phyloP scores from a whole-genome alignment of 495 filamentous ascomycete species.

The Penicillium ochrochloron region DNA sequence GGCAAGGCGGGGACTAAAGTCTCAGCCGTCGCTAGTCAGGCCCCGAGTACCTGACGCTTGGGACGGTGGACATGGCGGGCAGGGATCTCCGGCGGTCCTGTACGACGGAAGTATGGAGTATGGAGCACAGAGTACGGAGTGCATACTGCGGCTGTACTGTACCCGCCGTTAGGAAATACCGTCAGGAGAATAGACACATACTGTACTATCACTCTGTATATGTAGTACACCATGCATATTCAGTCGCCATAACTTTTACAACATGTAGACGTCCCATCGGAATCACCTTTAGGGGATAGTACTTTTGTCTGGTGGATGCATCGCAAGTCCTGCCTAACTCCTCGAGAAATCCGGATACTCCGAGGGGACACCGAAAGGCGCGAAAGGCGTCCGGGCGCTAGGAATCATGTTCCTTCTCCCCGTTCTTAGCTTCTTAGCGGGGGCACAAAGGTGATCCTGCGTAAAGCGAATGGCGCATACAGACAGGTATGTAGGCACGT shows the following conservation, averaged over 20 bases:
- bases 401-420: background rate
- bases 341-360: background rate
- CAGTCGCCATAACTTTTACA: background rate
- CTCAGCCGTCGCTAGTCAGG: conserved; percentile 15
- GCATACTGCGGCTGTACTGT: background rate
- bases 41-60: conserved; percentile 24
- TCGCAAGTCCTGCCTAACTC: conserved; percentile 5
- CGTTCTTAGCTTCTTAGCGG: conserved; percentile 1
- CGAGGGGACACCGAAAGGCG: conserved; percentile 1
- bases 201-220: background rate
- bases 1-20: conserved; percentile 18
- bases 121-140: background rate
- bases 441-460: background rate
- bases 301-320: conserved; percentile 11
- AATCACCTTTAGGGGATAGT: background rate
- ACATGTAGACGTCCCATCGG: background rate
- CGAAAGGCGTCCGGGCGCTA: background rate
- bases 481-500: background rate
- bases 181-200: background rate
- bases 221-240: background rate
- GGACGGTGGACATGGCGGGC: conserved; percentile 17
- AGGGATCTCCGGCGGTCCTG: conserved; percentile 31
- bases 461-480: background rate
- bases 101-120: conserved; percentile 1
- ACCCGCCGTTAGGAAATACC: background rate